Percentiles rank a stretch among this genome's conserved stretches.
Conservation (phyloP, 2,329 filamentous ascomycete species). For the Scleromitrula shiraiana region DNA sequence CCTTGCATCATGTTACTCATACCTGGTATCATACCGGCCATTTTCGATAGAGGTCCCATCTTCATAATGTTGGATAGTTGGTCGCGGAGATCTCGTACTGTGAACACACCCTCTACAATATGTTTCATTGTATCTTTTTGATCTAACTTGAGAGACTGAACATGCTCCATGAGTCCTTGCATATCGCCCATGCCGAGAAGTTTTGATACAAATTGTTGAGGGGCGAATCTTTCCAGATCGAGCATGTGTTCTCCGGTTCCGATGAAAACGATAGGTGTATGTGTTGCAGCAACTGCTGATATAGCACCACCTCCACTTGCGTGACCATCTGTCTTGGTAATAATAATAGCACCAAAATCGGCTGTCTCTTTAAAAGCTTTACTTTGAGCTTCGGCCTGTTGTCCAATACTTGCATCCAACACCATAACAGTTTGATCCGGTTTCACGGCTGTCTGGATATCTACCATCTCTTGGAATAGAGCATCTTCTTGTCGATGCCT, state of each 20-base stretch:
- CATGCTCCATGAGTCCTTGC: slow-evolving; percentile 88
- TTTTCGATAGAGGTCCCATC: slow-evolving; percentile 95
- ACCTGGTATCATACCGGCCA: slow-evolving; percentile 97
- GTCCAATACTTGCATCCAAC: slow-evolving; percentile 90
- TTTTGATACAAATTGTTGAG: slow-evolving; percentile 88
- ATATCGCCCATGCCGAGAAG: slow-evolving; percentile 96
- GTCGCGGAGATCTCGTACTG: slow-evolving; percentile 85
- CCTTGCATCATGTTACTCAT: slow-evolving; percentile 89
- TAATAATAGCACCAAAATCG: slow-evolving; percentile 96
- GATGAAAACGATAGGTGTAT: slow-evolving; percentile 95
- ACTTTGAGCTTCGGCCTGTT: slow-evolving; percentile 88
- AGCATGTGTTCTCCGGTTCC: slow-evolving; percentile 97
- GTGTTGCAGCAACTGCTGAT: slow-evolving; percentile 90
- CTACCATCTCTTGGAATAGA: slow-evolving; percentile 94
- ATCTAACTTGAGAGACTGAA: slow-evolving; percentile 89
- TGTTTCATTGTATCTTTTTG: slow-evolving; percentile 99
- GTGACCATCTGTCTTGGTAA: slow-evolving; percentile 96
- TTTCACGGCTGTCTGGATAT: slow-evolving; percentile 83
- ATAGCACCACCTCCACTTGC: slow-evolving; percentile 95
- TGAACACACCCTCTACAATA: slow-evolving; percentile 94
- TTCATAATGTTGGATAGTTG: slow-evolving; percentile 99
- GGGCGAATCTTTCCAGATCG: slow-evolving; percentile 86
- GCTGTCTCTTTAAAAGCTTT: slow-evolving; percentile 96
- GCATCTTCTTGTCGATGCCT: slow-evolving; percentile 91
- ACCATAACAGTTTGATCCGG: slow-evolving; percentile 99